Conservation (phyloP, 108 stramenopile genomes). For the Mayamaea pseudoterrestris region DNA sequence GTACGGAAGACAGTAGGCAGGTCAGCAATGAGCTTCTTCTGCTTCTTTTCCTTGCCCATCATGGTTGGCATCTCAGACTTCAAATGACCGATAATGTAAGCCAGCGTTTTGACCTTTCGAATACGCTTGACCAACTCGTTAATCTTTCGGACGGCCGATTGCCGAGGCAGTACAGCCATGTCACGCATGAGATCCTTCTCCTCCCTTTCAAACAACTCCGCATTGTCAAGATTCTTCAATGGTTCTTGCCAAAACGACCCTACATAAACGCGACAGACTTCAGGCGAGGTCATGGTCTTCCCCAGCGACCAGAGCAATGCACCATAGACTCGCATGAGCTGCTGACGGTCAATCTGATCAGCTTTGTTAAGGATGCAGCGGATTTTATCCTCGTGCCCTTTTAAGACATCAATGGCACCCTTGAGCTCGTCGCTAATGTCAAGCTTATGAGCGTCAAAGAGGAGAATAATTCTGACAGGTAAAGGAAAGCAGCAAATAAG, state of each 20-base stretch:
- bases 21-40: conserved; percentile 85
- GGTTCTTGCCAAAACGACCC: conserved; percentile 90
- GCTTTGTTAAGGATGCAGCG: conserved; percentile 99
- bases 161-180: conserved; percentile 85
- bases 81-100: conserved; percentile 81
- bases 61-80: conserved; percentile 93
- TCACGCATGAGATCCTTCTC: conserved; percentile 93
- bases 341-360: conserved; percentile 94
- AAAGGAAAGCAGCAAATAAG: no score
- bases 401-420: conserved; percentile 88
- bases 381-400: conserved; percentile 97
- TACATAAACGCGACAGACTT: conserved; percentile 94
- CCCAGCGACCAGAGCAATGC: conserved; percentile 96
- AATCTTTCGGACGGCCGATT: conserved; percentile 92
- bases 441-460: conserved; percentile 99
- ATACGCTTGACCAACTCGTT: conserved; percentile 98
- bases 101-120: conserved; percentile 88
- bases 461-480: conserved; percentile 90
- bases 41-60: conserved; percentile 96
- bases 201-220: conserved; percentile 78
- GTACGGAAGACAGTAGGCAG: conserved; percentile 90
- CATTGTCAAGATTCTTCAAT: conserved; percentile 73
- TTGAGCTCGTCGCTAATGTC: conserved; percentile 99
- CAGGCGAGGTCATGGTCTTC: conserved; percentile 90
- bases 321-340: conserved; percentile 98